These are phyloP conservation scores for Russula sp. DNA, from an alignment of 768 basidiomycete species.

Conservation along the genomic window DNA sequence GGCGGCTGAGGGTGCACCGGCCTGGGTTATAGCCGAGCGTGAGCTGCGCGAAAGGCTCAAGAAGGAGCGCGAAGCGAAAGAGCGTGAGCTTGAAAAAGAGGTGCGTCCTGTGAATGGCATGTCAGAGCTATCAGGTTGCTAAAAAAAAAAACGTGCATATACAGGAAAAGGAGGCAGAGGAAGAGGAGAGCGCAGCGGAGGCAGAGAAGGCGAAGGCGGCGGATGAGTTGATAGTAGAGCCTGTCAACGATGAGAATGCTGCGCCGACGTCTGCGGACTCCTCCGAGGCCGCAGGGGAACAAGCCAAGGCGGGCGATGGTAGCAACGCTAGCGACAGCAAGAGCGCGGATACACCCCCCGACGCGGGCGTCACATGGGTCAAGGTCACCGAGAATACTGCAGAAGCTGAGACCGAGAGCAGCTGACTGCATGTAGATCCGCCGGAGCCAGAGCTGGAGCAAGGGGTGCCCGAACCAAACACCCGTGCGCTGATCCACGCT, in stretches of 20 bases:
- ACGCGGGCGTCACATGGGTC: constrained; percentile 18
- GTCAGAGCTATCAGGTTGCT: constrained; percentile 1
- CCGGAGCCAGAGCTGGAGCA: constrained; percentile 13
- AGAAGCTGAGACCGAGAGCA: constrained; percentile 15
- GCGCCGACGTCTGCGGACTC: constrained; percentile 26
- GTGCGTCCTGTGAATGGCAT: constrained; percentile 37
- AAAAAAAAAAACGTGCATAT: constrained; percentile 33
- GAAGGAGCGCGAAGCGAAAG: constrained; percentile 68
- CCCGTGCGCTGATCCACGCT: constrained; percentile 2
- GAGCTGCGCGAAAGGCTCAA: constrained; percentile 67
- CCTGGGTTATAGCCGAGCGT: constrained; percentile 73
- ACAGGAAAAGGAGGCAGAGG: constrained; percentile 57
- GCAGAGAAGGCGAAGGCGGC: constrained; percentile 32
- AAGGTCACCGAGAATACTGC: constrained; percentile 11
- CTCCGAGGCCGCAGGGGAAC: constrained; percentile 33
- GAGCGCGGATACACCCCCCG: constrained; percentile 17
- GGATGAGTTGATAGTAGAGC: constrained; percentile 22
- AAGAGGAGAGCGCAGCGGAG: constrained; percentile 57
- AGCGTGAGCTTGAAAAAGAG: constrained; percentile 59
- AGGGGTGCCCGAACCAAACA: not conserved
- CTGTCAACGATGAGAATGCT: constrained; percentile 26
- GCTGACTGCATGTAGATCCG: constrained; percentile 18
- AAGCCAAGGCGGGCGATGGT: constrained; percentile 33
- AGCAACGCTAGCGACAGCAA: constrained; percentile 28
- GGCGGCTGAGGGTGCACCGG: constrained; percentile 58